These are phyloP conservation scores for Xylogone sp. DNA, from an alignment of 2,329 filamentous ascomycete genomes.

Conservation along the genomic window DNA sequence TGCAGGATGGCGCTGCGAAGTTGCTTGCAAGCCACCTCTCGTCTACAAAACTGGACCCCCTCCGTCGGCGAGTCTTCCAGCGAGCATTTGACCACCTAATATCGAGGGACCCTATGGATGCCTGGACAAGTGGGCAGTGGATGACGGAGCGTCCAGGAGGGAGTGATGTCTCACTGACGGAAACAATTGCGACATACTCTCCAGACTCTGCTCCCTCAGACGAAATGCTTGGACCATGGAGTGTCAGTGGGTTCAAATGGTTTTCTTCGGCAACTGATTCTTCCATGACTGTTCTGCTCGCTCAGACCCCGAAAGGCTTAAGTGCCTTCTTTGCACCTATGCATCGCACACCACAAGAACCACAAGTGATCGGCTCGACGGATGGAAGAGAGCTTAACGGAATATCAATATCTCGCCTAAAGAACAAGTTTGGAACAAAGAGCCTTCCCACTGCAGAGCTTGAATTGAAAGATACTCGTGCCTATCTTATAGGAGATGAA, in stretches of 20 bases:
- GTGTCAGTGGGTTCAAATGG: conserved; percentile 67
- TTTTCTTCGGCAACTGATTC: conserved; percentile 66
- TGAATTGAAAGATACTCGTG: conserved; percentile 59
- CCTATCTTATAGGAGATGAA: conserved; percentile 62
- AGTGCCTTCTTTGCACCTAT: conserved; percentile 65
- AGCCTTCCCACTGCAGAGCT: conserved; percentile 70
- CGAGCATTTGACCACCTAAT: conserved; percentile 51
- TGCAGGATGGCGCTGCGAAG: conserved; percentile 51
- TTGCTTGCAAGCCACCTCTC: conserved; percentile 44
- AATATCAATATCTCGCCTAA: conserved; percentile 63
- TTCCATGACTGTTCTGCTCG: conserved; percentile 61
- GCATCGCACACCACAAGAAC: conserved; percentile 30
- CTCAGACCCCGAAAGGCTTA: conserved; percentile 50
- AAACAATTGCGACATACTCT: conserved; percentile 50
- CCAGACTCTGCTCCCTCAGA: conserved; percentile 25
- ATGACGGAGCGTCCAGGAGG: conserved; percentile 71
- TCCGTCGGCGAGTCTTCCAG: conserved; percentile 41
- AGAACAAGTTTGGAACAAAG: conserved; percentile 69
- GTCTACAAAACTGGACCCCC: conserved; percentile 18
- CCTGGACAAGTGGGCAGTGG: conserved; percentile 74
- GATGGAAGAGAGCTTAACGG: conserved; percentile 54
- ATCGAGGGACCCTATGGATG: conserved; percentile 43
- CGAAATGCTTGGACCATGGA: conserved; percentile 51
- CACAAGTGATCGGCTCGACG: conserved; percentile 7
- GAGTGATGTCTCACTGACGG: conserved; percentile 64